Conservation (phyloP, 2,329 filamentous ascomycete genomes). For the Penicillium polonicum region DNA sequence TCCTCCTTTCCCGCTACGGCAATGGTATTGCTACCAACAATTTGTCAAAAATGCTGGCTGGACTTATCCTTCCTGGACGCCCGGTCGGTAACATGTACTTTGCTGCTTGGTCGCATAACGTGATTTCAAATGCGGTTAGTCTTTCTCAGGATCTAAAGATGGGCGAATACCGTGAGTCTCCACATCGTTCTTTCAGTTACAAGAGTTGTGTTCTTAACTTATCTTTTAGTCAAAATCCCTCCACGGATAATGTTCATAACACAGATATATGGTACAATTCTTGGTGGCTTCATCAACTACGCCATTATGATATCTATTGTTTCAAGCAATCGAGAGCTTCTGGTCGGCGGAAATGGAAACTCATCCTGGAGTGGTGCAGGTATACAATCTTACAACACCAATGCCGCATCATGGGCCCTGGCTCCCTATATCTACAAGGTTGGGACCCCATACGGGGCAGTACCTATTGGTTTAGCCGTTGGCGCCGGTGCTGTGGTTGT, state of each 20-base stretch:
- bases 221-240: slow-evolving; percentile 47
- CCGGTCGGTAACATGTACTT: slow-evolving; percentile 61
- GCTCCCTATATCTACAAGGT: slow-evolving; percentile 54
- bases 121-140: slow-evolving; percentile 53
- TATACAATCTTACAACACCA: slow-evolving; percentile 45
- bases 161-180: slow-evolving; percentile 55
- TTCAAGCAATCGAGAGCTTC: slow-evolving; percentile 48
- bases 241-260: slow-evolving; percentile 57
- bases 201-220: slow-evolving; percentile 1
- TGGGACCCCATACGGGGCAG: slow-evolving; percentile 45
- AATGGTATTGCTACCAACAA: slow-evolving; percentile 61
- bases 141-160: slow-evolving; percentile 57
- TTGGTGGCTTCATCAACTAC: slow-evolving; percentile 57
- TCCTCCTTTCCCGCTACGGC: slow-evolving; percentile 55
- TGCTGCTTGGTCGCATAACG: slow-evolving; percentile 58
- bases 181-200: slow-evolving; percentile 17
- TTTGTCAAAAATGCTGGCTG: slow-evolving; percentile 58
- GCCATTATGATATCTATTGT: slow-evolving; percentile 58
- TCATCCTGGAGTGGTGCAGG: slow-evolving; percentile 55
- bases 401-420: slow-evolving; percentile 47
- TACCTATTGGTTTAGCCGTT: slow-evolving; percentile 52
- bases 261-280: slow-evolving; percentile 56
- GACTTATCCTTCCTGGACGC: slow-evolving; percentile 51
- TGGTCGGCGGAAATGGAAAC: slow-evolving; percentile 49
- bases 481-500: slow-evolving; percentile 34